Evolutionary conservation across 129 eudicot genomes (phyloP).

Genomic region (Saposhnikovia divaricata): DNA sequence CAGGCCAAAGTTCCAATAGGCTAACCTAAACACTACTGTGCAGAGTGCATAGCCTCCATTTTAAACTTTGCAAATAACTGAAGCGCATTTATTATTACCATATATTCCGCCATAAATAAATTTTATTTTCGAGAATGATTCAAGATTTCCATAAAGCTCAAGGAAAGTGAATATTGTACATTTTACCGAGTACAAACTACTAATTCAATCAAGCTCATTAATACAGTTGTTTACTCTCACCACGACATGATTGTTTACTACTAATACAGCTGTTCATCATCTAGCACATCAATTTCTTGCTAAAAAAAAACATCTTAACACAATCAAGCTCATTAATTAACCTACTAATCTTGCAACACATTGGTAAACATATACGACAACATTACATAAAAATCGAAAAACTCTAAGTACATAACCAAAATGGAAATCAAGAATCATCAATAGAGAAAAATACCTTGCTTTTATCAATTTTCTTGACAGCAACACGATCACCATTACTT

Average conservation of each 20-base stretch:
- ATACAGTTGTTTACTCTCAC: too few species aligned
- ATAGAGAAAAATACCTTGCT: conserved; percentile 47
- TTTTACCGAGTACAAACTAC: neutral
- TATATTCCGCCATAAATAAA: neutral
- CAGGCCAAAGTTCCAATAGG: neutral
- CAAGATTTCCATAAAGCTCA: neutral
- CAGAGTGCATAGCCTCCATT: neutral
- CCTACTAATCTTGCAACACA: neutral
- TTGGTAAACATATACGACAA: neutral
- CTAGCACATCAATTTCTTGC: neutral
- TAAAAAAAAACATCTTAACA: neutral
- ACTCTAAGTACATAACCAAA: neutral
- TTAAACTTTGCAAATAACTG: neutral
- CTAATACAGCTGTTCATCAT: neutral
- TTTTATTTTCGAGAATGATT: too few species aligned
- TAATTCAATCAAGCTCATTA: too few species aligned
- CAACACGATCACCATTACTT: conserved; percentile 86
- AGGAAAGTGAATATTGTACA: neutral
- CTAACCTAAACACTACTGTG: neutral
- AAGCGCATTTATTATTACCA: neutral
- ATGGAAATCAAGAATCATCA: neutral
- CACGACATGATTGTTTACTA: neutral
- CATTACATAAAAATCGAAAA: conserved; percentile 1
- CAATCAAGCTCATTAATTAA: neutral
- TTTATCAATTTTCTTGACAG: conserved; percentile 95